Base-by-base conservation (phyloP, 495 filamentous ascomycete genomes). In the Bathelium albidoporum region DNA sequence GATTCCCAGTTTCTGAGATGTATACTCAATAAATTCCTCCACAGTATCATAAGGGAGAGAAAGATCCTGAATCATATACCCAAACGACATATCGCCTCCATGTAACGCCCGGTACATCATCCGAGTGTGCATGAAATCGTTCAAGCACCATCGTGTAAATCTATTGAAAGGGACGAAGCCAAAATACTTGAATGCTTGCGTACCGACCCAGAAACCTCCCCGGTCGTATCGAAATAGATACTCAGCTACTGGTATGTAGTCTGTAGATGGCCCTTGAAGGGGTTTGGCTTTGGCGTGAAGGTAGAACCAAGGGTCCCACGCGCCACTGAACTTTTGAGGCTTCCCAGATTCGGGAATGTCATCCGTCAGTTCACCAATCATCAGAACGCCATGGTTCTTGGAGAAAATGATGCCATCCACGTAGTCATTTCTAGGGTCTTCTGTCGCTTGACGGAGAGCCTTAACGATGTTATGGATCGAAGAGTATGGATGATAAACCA, bases 141-240 rank as follows among this genome's bases (percentile, higher is more conserved):
- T 78, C 4, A 83, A 73, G 10, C 75, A 74, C 75, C 78, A 81
- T 20, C 82, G 78, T 0, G 82, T 85, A 58, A 77, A 67, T 45
- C 64, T 62, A 65, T 77, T 85, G 71, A 85, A 85, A 1, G 84
- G 84, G 24, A 78, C 68, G 12, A 77, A 71, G 22, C 32, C 20
- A 71, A 85, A 83, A 68, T 85, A 86, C 1, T 72, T 63, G 70
- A 82, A 85, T 0, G 80, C 76, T 14, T 75, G 78, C 5, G 68
- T 65, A 5, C 78, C 82, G 16, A 79, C 77, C 75, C 83, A 85
- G 69, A 86, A 87, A 9, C 77, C 82, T 22, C 84, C 83, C 2
- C 84, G 80, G 65, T 87, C 83, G 68, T 87, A 85, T 2, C 84
- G 81, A 69, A 87, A 86, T 36, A 84, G 77, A 62, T 87, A 86